Evolutionary conservation across 2,329 filamentous ascomycete species (phyloP).

Genomic region (Colletotrichum nymphaeae): DNA sequence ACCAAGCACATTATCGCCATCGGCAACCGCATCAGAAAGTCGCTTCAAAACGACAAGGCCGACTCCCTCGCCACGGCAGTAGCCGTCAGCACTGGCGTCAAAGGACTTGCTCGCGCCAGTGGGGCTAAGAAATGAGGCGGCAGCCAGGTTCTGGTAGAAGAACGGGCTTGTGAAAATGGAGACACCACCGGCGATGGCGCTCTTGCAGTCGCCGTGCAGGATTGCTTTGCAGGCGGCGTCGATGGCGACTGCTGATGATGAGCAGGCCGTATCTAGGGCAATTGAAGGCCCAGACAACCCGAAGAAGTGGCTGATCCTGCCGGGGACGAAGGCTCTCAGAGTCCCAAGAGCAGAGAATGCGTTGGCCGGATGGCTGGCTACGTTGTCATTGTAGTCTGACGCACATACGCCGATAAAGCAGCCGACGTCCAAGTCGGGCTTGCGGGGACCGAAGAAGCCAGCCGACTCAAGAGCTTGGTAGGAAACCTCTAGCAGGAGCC

Average conservation of each 20-base stretch:
- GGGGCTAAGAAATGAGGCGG: conserved; percentile 30
- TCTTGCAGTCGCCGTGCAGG: conserved; percentile 35
- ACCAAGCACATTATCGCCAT: background rate
- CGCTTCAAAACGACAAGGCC: background rate
- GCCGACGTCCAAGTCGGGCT: conserved; percentile 39
- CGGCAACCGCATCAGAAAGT: background rate
- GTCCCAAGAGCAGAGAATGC: conserved; percentile 46
- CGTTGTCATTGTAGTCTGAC: conserved; percentile 41
- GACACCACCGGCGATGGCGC: conserved; percentile 39
- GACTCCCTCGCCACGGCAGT: conserved; percentile 53
- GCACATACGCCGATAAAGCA: conserved; percentile 43
- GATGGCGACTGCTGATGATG: conserved; percentile 35
- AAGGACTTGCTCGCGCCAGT: conserved; percentile 38
- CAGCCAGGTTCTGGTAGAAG: conserved; percentile 17
- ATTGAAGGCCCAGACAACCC: background rate
- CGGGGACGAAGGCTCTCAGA: conserved; percentile 39
- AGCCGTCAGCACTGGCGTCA: conserved; percentile 53
- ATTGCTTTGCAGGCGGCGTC: conserved; percentile 41
- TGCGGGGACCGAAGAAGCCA: conserved; percentile 39
- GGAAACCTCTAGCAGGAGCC: conserved; percentile 11
- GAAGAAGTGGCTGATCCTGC: background rate
- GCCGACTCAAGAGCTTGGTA: conserved; percentile 28
- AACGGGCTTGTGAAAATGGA: conserved; percentile 43
- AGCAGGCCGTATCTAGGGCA: no score
- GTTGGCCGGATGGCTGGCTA: conserved; percentile 44